These are phyloP conservation scores for Arthroderma uncinatum DNA, from an alignment of 2,329 filamentous ascomycete genomes.

Conservation along the genomic window DNA sequence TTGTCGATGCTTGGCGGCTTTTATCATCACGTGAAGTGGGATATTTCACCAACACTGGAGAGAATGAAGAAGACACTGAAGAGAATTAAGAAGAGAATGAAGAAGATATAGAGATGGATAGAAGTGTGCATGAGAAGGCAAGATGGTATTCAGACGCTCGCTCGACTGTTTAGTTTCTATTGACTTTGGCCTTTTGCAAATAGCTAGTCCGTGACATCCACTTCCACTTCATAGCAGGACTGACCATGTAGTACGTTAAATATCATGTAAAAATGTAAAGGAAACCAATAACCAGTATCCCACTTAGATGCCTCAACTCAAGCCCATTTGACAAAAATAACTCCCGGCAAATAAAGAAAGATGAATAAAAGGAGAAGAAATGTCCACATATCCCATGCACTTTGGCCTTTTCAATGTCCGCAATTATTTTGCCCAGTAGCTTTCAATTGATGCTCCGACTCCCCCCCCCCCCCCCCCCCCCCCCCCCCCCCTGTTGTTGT, in stretches of 20 bases:
- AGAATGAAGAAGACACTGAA: background rate
- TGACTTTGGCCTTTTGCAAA: background rate
- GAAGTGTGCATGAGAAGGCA: no score
- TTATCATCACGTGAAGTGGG: slow-evolving; percentile 5
- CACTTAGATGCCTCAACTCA: background rate
- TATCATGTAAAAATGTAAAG: background rate
- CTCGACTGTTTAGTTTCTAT: slow-evolving; percentile 1
- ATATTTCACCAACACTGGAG: background rate
- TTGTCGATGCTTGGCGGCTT: background rate
- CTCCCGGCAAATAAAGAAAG: background rate
- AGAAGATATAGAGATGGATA: background rate
- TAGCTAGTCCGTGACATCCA: background rate
- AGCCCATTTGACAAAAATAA: background rate
- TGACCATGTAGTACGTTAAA: background rate
- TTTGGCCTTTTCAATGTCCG: background rate
- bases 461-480: no score
- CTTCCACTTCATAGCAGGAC: background rate
- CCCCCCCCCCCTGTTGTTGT: no score
- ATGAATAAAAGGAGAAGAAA: background rate
- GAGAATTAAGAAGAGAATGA: background rate
- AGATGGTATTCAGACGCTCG: background rate
- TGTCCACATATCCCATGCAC: background rate
- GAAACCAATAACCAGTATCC: background rate
- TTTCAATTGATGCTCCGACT: background rate
- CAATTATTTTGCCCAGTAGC: background rate